These are phyloP conservation scores for Apophysomyces elegans DNA, from an alignment of 371 early-diverging fungal genomes.

Conservation along the genomic window DNA sequence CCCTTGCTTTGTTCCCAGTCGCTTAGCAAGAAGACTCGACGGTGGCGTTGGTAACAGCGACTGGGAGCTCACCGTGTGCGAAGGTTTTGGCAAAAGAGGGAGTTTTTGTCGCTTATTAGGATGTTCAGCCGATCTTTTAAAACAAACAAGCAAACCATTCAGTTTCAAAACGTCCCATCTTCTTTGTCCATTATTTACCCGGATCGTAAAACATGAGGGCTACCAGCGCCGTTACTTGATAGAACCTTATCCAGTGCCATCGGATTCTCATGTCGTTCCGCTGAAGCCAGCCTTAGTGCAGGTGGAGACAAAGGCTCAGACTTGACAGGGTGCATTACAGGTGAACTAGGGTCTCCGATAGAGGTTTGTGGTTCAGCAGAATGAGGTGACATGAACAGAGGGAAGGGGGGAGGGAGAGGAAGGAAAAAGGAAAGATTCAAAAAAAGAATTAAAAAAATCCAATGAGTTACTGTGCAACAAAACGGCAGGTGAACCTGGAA, in stretches of 20 bases:
- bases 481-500: constrained; percentile 1
- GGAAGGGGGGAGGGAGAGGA: neutral
- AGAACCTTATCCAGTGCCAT: constrained; percentile 40
- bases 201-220: constrained; percentile 16
- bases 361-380: neutral
- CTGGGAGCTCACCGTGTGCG: constrained; percentile 46
- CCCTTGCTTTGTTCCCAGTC: constrained; percentile 35
- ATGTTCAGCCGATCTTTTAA: constrained; percentile 1
- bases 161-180: neutral
- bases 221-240: constrained; percentile 28
- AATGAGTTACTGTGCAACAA: neutral
- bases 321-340: constrained; percentile 26
- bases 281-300: constrained; percentile 15
- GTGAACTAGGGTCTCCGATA: neutral
- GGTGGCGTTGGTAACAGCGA: constrained; percentile 29
- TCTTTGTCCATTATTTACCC: constrained; percentile 3
- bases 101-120: constrained; percentile 10
- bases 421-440: neutral
- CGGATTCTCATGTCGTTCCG: constrained; percentile 22
- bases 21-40: constrained; percentile 36
- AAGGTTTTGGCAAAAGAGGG: constrained; percentile 36
- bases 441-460: neutral
- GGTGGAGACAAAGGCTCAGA: constrained; percentile 43
- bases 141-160: neutral
- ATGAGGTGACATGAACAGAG: constrained; percentile 3